Percentiles rank a stretch among this genome's conserved stretches.
Conservation (phyloP, 371 early-diverging fungal species). For the Parasitella parasitica region DNA sequence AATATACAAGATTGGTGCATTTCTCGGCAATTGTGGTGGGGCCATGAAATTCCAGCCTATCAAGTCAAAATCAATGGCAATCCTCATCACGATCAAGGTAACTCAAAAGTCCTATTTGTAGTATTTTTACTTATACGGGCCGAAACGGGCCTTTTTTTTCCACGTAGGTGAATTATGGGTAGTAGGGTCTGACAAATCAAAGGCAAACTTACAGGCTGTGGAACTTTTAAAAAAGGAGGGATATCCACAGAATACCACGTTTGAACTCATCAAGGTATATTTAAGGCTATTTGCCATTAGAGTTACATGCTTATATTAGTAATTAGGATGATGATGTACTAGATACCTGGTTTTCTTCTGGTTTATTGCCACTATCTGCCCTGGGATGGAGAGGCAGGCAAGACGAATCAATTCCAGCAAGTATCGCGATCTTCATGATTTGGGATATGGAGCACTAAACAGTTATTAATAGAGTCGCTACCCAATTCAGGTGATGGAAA, state of each 20-base stretch:
- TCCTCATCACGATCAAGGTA: conserved; percentile 7
- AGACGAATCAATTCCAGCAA: conserved; percentile 36
- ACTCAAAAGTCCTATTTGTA: conserved; percentile 2
- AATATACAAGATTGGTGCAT: conserved; percentile 99
- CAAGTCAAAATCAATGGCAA: conserved; percentile 56
- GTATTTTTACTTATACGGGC: conserved; percentile 5
- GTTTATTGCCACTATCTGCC: conserved; percentile 93
- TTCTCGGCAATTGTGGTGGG: conserved; percentile 99
- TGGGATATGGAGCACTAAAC: background rate
- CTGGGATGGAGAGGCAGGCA: conserved; percentile 62
- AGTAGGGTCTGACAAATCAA: conserved; percentile 59
- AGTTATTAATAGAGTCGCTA: conserved; percentile 50
- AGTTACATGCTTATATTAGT: conserved; percentile 18
- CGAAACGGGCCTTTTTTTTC: conserved; percentile 4
- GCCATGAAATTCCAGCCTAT: conserved; percentile 99
- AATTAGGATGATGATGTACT: conserved; percentile 96
- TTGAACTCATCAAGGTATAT: conserved; percentile 34
- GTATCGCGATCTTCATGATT: background rate
- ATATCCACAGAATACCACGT: conserved; percentile 27
- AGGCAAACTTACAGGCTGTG: conserved; percentile 59
- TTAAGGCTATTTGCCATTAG: conserved; percentile 19
- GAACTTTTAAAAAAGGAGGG: conserved; percentile 29
- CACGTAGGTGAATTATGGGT: conserved; percentile 67
- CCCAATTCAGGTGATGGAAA: conserved; percentile 93
- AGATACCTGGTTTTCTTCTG: conserved; percentile 99